A percentile compares a stretch with the other conserved stretches of the same genome.
Conservation (phyloP, 768 basidiomycete species). For the Xerocomellus chrysenteron region DNA sequence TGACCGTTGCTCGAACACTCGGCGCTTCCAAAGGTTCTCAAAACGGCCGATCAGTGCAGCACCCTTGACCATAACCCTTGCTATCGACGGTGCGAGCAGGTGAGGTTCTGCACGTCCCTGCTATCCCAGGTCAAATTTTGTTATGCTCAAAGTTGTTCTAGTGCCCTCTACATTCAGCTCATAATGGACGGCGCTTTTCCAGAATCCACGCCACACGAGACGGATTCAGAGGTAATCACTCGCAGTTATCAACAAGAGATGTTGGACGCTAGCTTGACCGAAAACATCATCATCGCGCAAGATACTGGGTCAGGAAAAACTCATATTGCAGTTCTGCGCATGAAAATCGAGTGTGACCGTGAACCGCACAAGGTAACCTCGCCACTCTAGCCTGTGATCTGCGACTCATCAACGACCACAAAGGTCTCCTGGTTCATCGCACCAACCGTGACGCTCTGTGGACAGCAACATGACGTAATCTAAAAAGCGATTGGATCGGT, state of each 20-base stretch:
- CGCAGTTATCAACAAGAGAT: conserved; percentile 78
- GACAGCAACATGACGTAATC: conserved; percentile 67
- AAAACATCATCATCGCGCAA: conserved; percentile 73
- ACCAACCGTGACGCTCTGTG: conserved; percentile 73
- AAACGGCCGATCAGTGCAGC: background rate
- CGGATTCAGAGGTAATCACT: conserved; percentile 19
- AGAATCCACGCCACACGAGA: background rate
- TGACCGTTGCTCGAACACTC: too few relatives aligned
- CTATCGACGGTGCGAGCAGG: conserved; percentile 1
- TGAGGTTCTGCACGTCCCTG: background rate
- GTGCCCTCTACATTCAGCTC: background rate
- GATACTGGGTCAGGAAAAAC: conserved; percentile 84
- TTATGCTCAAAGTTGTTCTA: background rate
- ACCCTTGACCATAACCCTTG: background rate
- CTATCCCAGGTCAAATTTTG: background rate
- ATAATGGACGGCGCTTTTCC: conserved; percentile 13
- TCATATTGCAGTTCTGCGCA: conserved; percentile 68
- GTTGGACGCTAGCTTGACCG: conserved; percentile 64
- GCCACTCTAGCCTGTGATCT: background rate
- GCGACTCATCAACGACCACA: background rate
- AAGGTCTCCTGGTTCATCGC: conserved; percentile 81
- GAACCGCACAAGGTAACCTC: conserved; percentile 55
- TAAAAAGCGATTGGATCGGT: conserved; percentile 54
- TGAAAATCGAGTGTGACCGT: conserved; percentile 66
- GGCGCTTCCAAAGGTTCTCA: background rate